Percentiles rank a stretch among this genome's conserved stretches.
These are phyloP conservation scores for Phytophthora ohioensis DNA, from an alignment of 352 stramenopile species.

Conservation along the genomic window DNA sequence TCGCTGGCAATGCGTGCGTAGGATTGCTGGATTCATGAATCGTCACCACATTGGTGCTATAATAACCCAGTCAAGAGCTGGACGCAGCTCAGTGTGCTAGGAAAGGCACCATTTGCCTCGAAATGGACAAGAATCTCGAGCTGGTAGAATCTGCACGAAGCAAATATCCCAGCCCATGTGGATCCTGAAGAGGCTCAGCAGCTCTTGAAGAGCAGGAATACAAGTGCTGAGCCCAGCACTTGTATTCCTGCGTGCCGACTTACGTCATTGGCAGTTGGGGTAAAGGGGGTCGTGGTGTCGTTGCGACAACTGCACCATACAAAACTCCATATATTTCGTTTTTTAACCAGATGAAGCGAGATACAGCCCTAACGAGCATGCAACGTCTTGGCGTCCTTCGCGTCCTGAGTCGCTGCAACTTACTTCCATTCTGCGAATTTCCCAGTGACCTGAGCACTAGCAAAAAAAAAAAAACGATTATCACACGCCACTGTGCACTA, in stretches of 20 bases:
- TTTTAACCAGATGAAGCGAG: background rate
- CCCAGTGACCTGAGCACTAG: background rate
- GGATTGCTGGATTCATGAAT: conserved; percentile 4
- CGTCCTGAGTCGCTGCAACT: conserved; percentile 25
- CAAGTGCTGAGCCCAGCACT: conserved; percentile 3
- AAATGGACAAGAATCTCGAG: conserved; percentile 5
- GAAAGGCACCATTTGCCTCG: conserved; percentile 2
- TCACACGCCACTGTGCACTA: too few species aligned
- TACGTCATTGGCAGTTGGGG: too few species aligned
- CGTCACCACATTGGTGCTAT: too few species aligned
- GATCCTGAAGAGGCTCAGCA: conserved; percentile 13
- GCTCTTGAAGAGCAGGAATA: conserved; percentile 16
- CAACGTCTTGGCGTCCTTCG: conserved; percentile 14
- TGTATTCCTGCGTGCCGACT: background rate
- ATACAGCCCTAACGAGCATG: conserved; percentile 19
- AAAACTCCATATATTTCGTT: conserved; percentile 21
- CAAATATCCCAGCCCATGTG: conserved; percentile 6
- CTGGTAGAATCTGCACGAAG: background rate
- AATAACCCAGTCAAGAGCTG: background rate
- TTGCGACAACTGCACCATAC: conserved; percentile 12
- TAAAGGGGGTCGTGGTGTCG: too few species aligned
- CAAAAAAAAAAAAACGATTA: background rate
- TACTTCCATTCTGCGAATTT: conserved; percentile 16
- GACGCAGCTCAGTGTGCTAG: background rate
- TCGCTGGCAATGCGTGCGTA: conserved; percentile 1